Conservation (phyloP, 441 rosid species). For the Francoa sonchifolia region DNA sequence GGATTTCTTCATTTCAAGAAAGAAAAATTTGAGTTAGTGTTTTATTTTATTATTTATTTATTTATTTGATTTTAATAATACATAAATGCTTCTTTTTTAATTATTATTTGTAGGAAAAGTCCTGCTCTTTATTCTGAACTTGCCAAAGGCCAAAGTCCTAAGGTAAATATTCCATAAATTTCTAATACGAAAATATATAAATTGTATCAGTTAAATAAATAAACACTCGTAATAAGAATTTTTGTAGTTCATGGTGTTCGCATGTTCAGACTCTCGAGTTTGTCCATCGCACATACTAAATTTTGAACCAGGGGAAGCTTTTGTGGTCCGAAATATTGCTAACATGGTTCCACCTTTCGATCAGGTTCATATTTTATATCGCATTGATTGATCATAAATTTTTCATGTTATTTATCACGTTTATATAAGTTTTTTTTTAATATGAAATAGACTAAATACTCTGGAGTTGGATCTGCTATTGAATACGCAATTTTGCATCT, state of each 20-base stretch:
- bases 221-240: no score
- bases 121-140: constrained; percentile 64
- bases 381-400: not conserved
- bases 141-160: constrained; percentile 89
- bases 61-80: not conserved
- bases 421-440: not conserved
- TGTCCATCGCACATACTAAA: constrained; percentile 86
- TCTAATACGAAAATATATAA: not conserved
- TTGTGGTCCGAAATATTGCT: constrained; percentile 86
- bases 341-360: constrained; percentile 85
- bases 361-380: constrained; percentile 29
- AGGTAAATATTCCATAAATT: constrained; percentile 23
- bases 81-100: not conserved
- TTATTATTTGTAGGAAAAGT: constrained; percentile 33
- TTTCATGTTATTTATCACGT: not conserved
- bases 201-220: not conserved
- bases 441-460: constrained; percentile 32
- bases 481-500: constrained; percentile 96
- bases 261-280: constrained; percentile 93
- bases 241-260: constrained; percentile 90
- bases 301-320: constrained; percentile 94
- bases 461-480: constrained; percentile 77
- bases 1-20: constrained; percentile 81
- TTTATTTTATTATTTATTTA: not conserved
- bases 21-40: constrained; percentile 70